Evolutionary conservation across 345 rosid genomes (phyloP).

Genomic region (Murraya paniculata): DNA sequence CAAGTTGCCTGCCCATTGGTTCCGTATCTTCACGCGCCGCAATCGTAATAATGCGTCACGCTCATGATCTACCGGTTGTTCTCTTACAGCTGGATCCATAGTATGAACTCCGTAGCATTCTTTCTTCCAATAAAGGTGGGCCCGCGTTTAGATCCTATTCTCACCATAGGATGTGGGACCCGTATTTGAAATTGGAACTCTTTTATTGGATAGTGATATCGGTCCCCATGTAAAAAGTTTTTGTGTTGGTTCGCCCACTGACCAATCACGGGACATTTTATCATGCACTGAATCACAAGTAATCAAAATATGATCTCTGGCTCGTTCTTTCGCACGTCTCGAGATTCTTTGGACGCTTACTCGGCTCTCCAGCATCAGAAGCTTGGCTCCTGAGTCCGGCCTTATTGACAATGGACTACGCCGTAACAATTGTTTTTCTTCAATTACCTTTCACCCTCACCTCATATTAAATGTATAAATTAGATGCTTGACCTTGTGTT

Average conservation of each 20-base stretch:
- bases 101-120: no score
- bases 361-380: not conserved
- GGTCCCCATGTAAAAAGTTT: not conserved
- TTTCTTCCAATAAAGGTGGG: no score
- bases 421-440: no score
- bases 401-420: no score
- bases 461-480: no score
- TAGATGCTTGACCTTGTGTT: no score
- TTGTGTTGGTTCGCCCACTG: not conserved
- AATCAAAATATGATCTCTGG: not conserved
- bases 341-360: not conserved
- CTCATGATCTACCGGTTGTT: not conserved
- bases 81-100: not conserved
- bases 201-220: not conserved
- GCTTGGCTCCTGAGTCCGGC: no score
- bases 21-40: not conserved
- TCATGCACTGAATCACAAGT: not conserved
- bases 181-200: not conserved
- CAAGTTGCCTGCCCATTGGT: not conserved
- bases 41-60: no score
- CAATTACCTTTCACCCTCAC: no score
- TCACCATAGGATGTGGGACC: not conserved
- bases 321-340: no score
- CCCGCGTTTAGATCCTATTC: no score
- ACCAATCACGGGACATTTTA: not conserved